These are phyloP conservation scores for Acanthamoeba sp. DNA, from an alignment of 208 protist species.

Conservation along the genomic window DNA sequence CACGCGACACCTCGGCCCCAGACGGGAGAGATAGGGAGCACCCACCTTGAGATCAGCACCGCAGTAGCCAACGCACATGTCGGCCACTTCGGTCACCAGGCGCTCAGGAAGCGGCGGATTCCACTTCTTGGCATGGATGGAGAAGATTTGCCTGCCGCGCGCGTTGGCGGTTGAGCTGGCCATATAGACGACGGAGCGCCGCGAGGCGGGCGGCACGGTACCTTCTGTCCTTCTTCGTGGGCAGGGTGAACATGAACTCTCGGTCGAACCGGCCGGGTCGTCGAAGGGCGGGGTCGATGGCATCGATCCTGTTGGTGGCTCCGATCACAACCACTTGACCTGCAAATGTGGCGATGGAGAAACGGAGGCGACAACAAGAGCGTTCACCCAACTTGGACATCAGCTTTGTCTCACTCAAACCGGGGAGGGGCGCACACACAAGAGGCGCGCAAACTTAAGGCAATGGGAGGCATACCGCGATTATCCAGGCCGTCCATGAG, in stretches of 20 bases:
- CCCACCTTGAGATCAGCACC: conserved; percentile 88
- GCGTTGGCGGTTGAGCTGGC: background rate
- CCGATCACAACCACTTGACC: conserved; percentile 91
- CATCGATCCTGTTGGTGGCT: conserved; percentile 91
- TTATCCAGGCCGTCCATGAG: conserved; percentile 92
- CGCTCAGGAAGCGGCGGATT: conserved; percentile 69
- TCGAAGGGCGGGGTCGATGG: conserved; percentile 91
- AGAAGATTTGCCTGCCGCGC: conserved; percentile 76
- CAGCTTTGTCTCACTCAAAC: background rate
- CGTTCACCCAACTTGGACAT: background rate
- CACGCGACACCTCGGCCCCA: no score
- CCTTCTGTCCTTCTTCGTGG: conserved; percentile 71
- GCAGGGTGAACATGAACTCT: conserved; percentile 90
- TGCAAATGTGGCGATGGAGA: background rate
- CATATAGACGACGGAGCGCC: background rate
- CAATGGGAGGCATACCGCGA: conserved; percentile 73
- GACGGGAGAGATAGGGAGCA: no score
- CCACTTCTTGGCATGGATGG: conserved; percentile 86
- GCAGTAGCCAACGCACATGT: conserved; percentile 84
- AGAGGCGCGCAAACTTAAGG: no score
- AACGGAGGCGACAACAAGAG: conserved; percentile 12
- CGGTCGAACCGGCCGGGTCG: conserved; percentile 92
- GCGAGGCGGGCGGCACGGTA: background rate
- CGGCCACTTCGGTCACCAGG: conserved; percentile 74
- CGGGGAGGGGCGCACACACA: no score